phyloP scores from a whole-genome alignment of 108 stramenopile species.

The Asterionellopsis glacialis region DNA sequence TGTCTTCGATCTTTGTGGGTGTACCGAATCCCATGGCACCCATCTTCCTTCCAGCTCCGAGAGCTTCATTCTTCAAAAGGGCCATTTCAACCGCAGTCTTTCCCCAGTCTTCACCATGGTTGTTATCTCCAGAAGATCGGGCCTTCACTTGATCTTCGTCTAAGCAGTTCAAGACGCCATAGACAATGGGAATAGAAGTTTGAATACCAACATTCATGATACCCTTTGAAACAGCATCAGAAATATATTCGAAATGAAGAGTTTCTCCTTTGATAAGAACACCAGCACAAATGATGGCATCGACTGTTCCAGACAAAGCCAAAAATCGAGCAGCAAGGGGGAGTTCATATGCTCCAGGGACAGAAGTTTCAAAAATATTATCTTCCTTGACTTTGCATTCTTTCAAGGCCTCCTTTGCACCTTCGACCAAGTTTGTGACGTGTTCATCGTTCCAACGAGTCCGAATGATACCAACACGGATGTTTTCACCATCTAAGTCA shows the following conservation, averaged over 20 bases:
- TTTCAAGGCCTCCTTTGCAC: slow-evolving; percentile 60
- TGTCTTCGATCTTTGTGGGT: slow-evolving; percentile 10
- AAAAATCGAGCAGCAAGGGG: slow-evolving; percentile 92
- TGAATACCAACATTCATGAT: slow-evolving; percentile 93
- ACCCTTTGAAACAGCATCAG: slow-evolving; percentile 86
- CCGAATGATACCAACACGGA: slow-evolving; percentile 81
- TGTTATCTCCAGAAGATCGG: slow-evolving; percentile 77
- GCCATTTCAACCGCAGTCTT: slow-evolving; percentile 97
- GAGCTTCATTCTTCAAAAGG: slow-evolving; percentile 72
- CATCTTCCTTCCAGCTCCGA: slow-evolving; percentile 47
- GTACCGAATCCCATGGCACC: slow-evolving; percentile 51
- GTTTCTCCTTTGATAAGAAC: slow-evolving; percentile 99
- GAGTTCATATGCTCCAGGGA: slow-evolving; percentile 96
- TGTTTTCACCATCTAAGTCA: slow-evolving; percentile 62
- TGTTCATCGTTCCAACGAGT: slow-evolving; percentile 90
- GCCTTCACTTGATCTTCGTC: slow-evolving; percentile 79
- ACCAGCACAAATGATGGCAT: slow-evolving; percentile 93
- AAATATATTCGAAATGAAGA: slow-evolving; percentile 98
- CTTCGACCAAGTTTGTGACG: slow-evolving; percentile 75
- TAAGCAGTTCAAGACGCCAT: slow-evolving; percentile 90
- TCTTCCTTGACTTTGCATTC: slow-evolving; percentile 83
- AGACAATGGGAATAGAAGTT: slow-evolving; percentile 78
- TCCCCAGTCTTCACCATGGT: slow-evolving; percentile 95
- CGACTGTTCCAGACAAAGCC: slow-evolving; percentile 91
- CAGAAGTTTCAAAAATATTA: slow-evolving; percentile 90